Percentiles rank a stretch among this genome's conserved stretches.
phyloP scores from a whole-genome alignment of 805 yeast species.

The Hemisphaericaspora nanyangensis region DNA sequence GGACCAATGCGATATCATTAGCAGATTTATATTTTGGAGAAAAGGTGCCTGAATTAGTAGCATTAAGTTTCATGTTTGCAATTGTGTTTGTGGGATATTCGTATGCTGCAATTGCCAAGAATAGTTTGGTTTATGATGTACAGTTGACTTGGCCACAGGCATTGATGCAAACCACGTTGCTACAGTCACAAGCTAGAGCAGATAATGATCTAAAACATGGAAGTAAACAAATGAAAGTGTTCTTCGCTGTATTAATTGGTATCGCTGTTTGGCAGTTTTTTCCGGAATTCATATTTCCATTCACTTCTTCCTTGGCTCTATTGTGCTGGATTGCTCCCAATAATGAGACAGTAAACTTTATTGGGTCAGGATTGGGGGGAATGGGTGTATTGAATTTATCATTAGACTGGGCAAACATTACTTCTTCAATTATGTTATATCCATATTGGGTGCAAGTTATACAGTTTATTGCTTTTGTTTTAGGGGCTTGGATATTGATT shows the following conservation, averaged over 20 bases:
- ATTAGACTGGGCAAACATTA: constrained; percentile 52
- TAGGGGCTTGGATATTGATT: constrained; percentile 46
- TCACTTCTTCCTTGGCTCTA: constrained; percentile 46
- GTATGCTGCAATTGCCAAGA: constrained; percentile 48
- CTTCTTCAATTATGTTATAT: constrained; percentile 45
- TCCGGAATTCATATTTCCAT: constrained; percentile 47
- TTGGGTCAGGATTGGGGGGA: constrained; percentile 53
- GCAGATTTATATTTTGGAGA: constrained; percentile 43
- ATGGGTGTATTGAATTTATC: constrained; percentile 47
- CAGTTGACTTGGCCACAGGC: constrained; percentile 50
- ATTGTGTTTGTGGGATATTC: constrained; percentile 53
- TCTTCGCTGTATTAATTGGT: constrained; percentile 28
- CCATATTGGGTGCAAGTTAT: constrained; percentile 53
- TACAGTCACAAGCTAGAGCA: constrained; percentile 26
- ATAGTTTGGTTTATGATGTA: constrained; percentile 44
- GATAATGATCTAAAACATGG: constrained; percentile 15
- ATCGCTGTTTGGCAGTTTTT: constrained; percentile 46
- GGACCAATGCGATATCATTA: constrained; percentile 44
- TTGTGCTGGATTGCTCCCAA: constrained; percentile 48
- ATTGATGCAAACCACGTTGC: constrained; percentile 48
- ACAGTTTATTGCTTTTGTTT: constrained; percentile 43
- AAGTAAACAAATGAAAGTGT: constrained; percentile 33
- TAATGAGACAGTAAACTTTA: constrained; percentile 36
- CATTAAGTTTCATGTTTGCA: constrained; percentile 46
- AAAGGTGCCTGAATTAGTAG: constrained; percentile 31